Evolutionary conservation across 208 protist species (phyloP), one percentile per base, ranked within the genome.

Genomic region (Acanthamoeba royreba): DNA sequence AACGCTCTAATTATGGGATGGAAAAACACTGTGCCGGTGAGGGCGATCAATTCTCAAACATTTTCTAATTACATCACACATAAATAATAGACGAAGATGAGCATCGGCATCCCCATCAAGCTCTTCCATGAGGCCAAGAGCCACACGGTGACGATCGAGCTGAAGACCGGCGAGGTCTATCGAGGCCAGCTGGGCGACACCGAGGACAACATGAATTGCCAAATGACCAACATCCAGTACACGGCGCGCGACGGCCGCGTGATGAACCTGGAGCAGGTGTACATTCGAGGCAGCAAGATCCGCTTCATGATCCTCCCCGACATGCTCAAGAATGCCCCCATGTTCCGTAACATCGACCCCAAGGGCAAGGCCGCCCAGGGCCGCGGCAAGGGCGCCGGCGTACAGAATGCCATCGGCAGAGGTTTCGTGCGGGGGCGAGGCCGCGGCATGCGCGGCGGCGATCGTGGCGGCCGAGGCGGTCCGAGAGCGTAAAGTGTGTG

Each of bases 191-290:
- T 98, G 25, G 90, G 96, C 15, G 96, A 98, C 74, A 95, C 95
- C 15, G 98, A 98, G 95, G 98, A 98, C 94, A 98, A 98, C 94
- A 98, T 98, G 97, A 98, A 98, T 94, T 97, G 92, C 55, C 93
- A 96, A 31, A 90, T 98, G 86, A 42, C 40, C 58, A 96, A 98
- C 85, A 96, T 98, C 55, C 97, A 94, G 19, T 93, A 97, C 25
- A 98, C 97, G 19, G 94, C 93, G 25, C 93, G 95, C 55, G 97
- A 98, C 79, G 98, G 97, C 17, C 93, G 85, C 42, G 92, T 97
- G 4, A 93, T 81, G 35, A 94, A 97, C 31, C 69, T 98, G 22
- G 97, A 98, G 43, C 85, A 97, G 63, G 95, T 98, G 38, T 98
- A 97, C 92, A 89, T 98, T 40, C 92, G 98, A 77, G 98, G 98